Percentiles rank a stretch among this genome's conserved stretches.
Conservation (phyloP, 2,329 filamentous ascomycete genomes). For the Epichloe sibirici region DNA sequence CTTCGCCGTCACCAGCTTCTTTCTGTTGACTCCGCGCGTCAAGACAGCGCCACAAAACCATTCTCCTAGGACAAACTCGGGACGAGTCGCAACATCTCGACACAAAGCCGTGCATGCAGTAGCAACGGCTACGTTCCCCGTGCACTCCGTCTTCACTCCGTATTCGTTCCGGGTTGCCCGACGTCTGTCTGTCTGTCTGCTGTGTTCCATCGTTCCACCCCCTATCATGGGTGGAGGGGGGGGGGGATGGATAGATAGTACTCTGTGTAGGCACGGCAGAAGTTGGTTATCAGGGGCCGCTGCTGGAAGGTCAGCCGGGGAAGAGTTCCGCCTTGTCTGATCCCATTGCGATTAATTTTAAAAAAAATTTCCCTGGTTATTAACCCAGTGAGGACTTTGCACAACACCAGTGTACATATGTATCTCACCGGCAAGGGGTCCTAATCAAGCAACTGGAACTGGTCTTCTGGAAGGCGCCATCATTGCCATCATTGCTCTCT, state of each 20-base stretch:
- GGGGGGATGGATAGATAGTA: background rate
- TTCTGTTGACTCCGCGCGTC: background rate
- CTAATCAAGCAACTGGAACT: constrained; percentile 1
- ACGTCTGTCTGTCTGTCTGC: background rate
- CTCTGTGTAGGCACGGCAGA: background rate
- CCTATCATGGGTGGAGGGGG: background rate
- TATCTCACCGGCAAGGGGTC: constrained; percentile 6
- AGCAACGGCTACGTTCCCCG: background rate
- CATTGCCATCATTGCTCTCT: background rate
- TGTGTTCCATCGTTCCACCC: constrained; percentile 1
- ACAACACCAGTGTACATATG: background rate
- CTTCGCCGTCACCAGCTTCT: background rate
- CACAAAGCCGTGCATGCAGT: background rate
- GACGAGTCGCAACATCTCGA: background rate
- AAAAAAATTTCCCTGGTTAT: constrained; percentile 13
- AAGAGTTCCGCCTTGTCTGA: constrained; percentile 17
- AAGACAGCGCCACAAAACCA: background rate
- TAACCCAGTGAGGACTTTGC: background rate
- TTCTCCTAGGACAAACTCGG: background rate
- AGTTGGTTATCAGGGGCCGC: background rate
- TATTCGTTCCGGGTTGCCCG: constrained; percentile 10
- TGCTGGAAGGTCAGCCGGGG: constrained; percentile 13
- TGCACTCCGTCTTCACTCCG: constrained; percentile 4
- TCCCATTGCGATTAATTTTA: constrained; percentile 18
- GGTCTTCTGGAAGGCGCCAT: constrained; percentile 12